These are phyloP conservation scores for Acacia concinna DNA, from an alignment of 331 rosid species.

Conservation along the genomic window DNA sequence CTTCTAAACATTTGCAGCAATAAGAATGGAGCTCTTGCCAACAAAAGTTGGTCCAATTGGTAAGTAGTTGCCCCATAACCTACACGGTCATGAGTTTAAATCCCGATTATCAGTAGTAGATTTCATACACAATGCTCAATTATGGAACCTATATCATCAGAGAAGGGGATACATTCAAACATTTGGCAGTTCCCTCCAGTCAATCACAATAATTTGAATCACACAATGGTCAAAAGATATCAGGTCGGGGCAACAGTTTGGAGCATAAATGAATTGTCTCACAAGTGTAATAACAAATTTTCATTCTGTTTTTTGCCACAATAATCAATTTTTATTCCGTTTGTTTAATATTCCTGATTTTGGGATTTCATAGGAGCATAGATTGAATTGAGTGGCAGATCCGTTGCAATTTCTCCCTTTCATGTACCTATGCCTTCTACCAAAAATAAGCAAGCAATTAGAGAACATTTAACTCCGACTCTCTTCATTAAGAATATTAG, in stretches of 20 bases:
- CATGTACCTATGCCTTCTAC: neutral
- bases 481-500: neutral
- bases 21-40: neutral
- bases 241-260: neutral
- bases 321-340: neutral
- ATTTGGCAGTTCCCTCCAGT: neutral
- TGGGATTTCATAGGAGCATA: neutral
- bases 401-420: neutral
- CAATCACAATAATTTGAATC: neutral
- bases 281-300: neutral
- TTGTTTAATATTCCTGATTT: neutral
- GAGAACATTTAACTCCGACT: neutral
- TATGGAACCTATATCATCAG: neutral
- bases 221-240: neutral
- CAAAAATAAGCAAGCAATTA: neutral
- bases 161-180: neutral
- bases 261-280: neutral
- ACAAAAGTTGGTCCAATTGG: too few species aligned
- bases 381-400: neutral
- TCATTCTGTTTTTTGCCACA: neutral
- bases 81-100: too few species aligned
- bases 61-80: too few species aligned
- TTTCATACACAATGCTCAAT: constrained; percentile 10
- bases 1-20: constrained; percentile 1
- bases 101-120: neutral